Percentiles rank a stretch among this genome's conserved stretches.
phyloP scores from a whole-genome alignment of 2,329 filamentous ascomycete species.

The Falciphora oryzae region DNA sequence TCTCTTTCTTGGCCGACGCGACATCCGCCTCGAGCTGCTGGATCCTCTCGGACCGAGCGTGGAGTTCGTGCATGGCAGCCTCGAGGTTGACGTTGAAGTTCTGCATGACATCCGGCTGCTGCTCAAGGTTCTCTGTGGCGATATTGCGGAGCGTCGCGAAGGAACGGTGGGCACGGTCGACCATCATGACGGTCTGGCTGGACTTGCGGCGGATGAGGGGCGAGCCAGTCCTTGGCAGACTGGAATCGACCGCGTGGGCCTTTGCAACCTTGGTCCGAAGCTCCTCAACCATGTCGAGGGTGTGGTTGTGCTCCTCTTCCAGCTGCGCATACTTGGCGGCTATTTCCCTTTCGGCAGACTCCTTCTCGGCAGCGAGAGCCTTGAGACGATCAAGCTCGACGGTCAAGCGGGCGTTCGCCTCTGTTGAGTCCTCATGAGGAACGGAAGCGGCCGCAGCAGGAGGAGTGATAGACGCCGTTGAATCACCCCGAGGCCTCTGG shows the following conservation, averaged over 20 bases:
- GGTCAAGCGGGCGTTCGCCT: conserved; percentile 28
- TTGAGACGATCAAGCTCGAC: conserved; percentile 69
- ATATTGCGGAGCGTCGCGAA: conserved; percentile 87
- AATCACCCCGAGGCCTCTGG: conserved; percentile 31
- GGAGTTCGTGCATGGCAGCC: conserved; percentile 86
- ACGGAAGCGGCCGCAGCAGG: background rate
- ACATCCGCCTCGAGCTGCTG: conserved; percentile 85
- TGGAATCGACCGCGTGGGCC: conserved; percentile 56
- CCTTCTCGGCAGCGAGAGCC: conserved; percentile 67
- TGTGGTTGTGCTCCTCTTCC: conserved; percentile 73
- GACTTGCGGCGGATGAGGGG: conserved; percentile 90
- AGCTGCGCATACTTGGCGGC: conserved; percentile 76
- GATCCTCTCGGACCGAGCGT: conserved; percentile 80
- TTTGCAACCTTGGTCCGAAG: conserved; percentile 82
- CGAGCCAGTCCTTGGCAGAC: conserved; percentile 58
- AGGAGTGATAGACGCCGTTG: background rate
- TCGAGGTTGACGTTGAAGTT: conserved; percentile 91
- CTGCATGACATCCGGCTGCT: conserved; percentile 77
- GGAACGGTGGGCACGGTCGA: conserved; percentile 86
- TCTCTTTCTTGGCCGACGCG: conserved; percentile 80
- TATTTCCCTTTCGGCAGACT: conserved; percentile 66
- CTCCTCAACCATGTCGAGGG: conserved; percentile 81
- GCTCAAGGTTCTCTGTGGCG: conserved; percentile 78
- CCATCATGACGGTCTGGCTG: conserved; percentile 79
- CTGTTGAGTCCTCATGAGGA: background rate